Percentiles rank a stretch among this genome's conserved stretches.
These are phyloP conservation scores for Orbilia javanica DNA, from an alignment of 2,329 filamentous ascomycete species.

Conservation along the genomic window DNA sequence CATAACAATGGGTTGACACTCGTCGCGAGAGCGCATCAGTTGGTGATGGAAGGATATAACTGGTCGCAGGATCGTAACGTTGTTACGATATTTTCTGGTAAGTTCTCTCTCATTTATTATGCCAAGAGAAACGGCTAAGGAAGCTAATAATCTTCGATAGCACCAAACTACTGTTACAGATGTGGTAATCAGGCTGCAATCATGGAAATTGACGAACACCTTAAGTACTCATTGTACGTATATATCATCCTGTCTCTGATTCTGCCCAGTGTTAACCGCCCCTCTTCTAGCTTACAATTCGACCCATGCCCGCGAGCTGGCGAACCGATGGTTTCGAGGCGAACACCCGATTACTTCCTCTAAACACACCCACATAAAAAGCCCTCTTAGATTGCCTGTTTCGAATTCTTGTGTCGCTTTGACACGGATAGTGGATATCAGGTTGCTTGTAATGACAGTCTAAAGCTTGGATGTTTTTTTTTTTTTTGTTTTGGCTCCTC, in stretches of 20 bases:
- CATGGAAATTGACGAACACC: conserved; percentile 99
- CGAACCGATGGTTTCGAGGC: conserved; percentile 98
- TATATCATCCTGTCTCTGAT: not conserved
- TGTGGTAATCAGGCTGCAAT: conserved; percentile 99
- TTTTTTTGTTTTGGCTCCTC: not conserved
- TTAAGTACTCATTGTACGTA: conserved; percentile 99
- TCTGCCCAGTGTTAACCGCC: not conserved
- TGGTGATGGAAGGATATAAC: conserved; percentile 99
- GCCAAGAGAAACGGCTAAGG: not conserved
- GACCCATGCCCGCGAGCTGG: conserved; percentile 97
- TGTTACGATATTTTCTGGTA: conserved; percentile 97
- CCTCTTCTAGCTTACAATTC: conserved; percentile 86
- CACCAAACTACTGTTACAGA: conserved; percentile 96
- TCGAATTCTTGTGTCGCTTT: not conserved
- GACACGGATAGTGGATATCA: conserved; percentile 2
- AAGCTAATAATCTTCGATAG: conserved; percentile 66
- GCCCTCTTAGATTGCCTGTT: conserved; percentile 3
- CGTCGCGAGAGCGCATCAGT: conserved; percentile 94
- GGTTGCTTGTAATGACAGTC: conserved; percentile 40
- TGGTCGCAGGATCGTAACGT: conserved; percentile 99
- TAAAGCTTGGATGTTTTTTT: conserved; percentile 30
- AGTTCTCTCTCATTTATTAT: conserved; percentile 1
- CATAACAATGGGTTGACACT: conserved; percentile 98
- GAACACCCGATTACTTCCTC: conserved; percentile 98
- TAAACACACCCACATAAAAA: conserved; percentile 67